Percentiles rank a stretch among this genome's conserved stretches.
phyloP scores from a whole-genome alignment of 2,329 filamentous ascomycete species.

The Fusarium sarcochroum region DNA sequence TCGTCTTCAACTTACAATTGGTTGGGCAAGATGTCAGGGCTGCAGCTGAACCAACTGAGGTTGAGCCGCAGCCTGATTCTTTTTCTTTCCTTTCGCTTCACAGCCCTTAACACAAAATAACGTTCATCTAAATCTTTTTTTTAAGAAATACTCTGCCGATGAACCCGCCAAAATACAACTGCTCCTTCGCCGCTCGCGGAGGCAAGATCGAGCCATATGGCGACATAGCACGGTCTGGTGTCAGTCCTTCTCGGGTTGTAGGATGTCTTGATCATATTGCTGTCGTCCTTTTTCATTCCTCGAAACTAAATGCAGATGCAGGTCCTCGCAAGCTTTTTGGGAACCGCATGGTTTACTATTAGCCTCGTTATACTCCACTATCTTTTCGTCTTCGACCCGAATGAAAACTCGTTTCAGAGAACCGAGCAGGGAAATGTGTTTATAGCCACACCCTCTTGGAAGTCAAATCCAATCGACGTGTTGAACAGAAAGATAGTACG shows the following conservation, averaged over 20 bases:
- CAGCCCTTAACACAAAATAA: no score
- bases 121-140: no score
- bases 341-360: neutral
- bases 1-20: no score
- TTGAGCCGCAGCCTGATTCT: no score
- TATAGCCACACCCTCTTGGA: rapidly evolving
- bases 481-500: neutral
- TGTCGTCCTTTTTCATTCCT: neutral
- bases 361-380: neutral
- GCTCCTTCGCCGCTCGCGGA: neutral
- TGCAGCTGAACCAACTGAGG: no score
- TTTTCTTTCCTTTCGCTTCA: no score
- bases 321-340: neutral
- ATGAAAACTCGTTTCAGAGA: neutral
- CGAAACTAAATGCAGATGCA: no score
- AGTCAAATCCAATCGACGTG: neutral
- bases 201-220: neutral
- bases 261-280: rapidly evolving
- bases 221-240: neutral
- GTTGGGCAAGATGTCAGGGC: no score
- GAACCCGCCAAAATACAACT: no score
- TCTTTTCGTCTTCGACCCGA: neutral
- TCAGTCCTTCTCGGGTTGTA: neutral
- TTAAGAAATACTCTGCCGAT: no score
- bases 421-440: rapidly evolving